phyloP scores from a whole-genome alignment of 2,329 filamentous ascomycete species.

The Triangularia verruculosa region DNA sequence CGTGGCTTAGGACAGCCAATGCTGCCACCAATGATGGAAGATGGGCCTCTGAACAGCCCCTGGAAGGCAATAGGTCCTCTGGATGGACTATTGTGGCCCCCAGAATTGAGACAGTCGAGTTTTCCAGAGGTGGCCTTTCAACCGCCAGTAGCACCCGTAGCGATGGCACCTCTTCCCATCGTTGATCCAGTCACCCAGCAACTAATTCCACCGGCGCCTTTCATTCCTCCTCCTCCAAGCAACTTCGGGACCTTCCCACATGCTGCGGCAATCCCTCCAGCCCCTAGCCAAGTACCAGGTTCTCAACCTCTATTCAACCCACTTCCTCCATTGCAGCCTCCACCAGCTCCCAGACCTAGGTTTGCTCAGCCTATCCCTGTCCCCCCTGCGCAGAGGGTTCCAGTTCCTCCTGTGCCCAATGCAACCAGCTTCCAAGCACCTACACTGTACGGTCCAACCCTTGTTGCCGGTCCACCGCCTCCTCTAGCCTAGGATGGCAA shows the following conservation, averaged over 20 bases:
- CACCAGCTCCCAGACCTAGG: slow-evolving; percentile 1
- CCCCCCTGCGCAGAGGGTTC: not conserved
- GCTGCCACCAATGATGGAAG: not conserved
- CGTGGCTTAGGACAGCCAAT: not conserved
- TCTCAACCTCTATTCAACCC: slow-evolving; percentile 12
- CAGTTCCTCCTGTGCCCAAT: not conserved
- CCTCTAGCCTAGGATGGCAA: slow-evolving; percentile 22
- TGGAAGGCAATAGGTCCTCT: not conserved
- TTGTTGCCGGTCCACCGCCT: slow-evolving; percentile 1
- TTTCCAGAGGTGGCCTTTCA: not conserved
- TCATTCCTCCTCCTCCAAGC: not conserved
- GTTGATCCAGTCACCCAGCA: not conserved
- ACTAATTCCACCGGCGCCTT: not conserved
- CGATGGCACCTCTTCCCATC: not conserved
- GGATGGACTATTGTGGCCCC: not conserved
- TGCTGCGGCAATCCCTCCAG: not conserved
- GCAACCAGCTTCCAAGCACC: slow-evolving; percentile 1
- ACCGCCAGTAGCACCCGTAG: not conserved
- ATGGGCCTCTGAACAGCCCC: not conserved
- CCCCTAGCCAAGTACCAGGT: not conserved
- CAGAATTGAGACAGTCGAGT: not conserved
- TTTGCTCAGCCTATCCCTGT: not conserved
- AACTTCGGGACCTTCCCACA: slow-evolving; percentile 14
- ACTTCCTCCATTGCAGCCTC: slow-evolving; percentile 12
- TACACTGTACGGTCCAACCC: not conserved